Conservation (phyloP, 2,329 filamentous ascomycete genomes). For the Xylaria sp. region DNA sequence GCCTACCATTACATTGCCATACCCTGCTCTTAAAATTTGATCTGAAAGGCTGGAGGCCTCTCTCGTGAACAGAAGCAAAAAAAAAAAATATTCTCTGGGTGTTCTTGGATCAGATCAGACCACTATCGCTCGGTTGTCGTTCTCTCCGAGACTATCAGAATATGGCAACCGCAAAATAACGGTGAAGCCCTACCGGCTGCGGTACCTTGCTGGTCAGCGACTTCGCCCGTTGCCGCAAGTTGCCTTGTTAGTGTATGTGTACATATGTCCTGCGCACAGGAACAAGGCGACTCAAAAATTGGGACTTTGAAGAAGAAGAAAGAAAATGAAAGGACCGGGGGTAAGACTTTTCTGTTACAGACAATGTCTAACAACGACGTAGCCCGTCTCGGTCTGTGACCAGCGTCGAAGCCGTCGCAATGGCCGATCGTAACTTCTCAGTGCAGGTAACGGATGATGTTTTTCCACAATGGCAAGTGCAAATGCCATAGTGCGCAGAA, state of each 20-base stretch:
- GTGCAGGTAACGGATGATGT: background rate
- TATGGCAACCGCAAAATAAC: slow-evolving; percentile 3
- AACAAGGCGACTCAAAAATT: background rate
- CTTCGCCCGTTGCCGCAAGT: background rate
- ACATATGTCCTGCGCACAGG: too few relatives aligned
- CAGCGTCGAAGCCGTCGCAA: slow-evolving; percentile 8
- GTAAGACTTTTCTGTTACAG: background rate
- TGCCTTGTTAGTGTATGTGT: background rate
- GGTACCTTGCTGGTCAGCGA: background rate
- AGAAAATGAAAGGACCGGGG: background rate
- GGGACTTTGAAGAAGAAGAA: background rate
- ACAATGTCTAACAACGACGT: slow-evolving; percentile 5
- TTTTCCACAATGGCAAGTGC: background rate
- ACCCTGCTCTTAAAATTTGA: background rate
- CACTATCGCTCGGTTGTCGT: background rate
- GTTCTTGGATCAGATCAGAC: background rate
- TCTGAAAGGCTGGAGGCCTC: slow-evolving; percentile 1
- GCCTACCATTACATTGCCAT: background rate
- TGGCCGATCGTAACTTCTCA: slow-evolving; percentile 5
- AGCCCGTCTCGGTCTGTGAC: background rate
- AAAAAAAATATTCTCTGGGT: background rate
- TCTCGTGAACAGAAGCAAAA: background rate
- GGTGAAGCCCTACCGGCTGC: slow-evolving; percentile 15
- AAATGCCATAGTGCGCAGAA: background rate
- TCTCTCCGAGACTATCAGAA: background rate